Conservation (phyloP, 768 basidiomycete species). For the Glaciozyma martinii region DNA sequence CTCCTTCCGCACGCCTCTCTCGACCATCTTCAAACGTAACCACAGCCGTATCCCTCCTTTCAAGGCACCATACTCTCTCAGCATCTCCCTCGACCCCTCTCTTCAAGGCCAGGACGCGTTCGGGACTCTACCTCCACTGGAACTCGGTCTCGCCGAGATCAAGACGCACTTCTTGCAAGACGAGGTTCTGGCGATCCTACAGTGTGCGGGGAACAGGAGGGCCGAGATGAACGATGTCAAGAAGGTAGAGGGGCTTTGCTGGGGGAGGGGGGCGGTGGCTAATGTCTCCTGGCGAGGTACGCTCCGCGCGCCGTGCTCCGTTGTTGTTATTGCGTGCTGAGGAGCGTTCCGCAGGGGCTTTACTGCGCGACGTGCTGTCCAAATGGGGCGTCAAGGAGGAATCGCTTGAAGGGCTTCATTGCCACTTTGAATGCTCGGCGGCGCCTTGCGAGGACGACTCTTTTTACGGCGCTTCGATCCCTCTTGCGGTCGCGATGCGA, state of each 20-base stretch:
- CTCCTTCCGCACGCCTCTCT: conserved; percentile 54
- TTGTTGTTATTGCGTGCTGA: background rate
- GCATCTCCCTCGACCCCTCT: conserved; percentile 24
- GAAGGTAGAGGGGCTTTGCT: conserved; percentile 18
- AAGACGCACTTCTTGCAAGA: conserved; percentile 11
- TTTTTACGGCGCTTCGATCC: conserved; percentile 12
- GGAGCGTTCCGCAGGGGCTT: background rate
- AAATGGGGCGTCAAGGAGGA: background rate
- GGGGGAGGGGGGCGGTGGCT: background rate
- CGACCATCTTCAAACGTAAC: conserved; percentile 62
- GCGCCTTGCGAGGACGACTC: conserved; percentile 20
- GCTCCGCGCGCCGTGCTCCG: background rate
- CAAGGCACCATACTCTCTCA: conserved; percentile 35
- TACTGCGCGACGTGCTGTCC: conserved; percentile 7
- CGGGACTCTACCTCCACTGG: background rate
- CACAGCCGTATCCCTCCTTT: conserved; percentile 45
- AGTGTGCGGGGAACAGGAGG: conserved; percentile 39
- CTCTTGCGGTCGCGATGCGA: conserved; percentile 12
- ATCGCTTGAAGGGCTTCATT: background rate
- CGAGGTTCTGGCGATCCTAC: conserved; percentile 50
- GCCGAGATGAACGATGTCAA: conserved; percentile 21
- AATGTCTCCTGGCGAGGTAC: background rate
- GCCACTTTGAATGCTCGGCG: conserved; percentile 15
- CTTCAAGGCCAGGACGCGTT: background rate
- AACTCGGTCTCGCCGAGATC: conserved; percentile 36